A percentile compares a stretch with the other conserved stretches of the same genome.
Evolutionary conservation across 306 rosid genomes (phyloP).

Genomic region (Acacia confusa): DNA sequence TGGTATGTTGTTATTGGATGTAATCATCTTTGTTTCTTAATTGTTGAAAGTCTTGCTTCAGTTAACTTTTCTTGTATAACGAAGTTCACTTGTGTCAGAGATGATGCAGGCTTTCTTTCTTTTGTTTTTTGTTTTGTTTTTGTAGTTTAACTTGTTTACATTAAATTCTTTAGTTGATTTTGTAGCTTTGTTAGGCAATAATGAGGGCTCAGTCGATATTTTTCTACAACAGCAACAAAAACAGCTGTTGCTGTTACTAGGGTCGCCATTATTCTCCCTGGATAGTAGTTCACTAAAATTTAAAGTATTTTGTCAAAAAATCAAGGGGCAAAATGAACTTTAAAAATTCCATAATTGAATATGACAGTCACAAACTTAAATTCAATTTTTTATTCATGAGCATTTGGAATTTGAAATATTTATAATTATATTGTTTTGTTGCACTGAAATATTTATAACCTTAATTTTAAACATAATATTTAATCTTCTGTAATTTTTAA

Average conservation of each 20-base stretch:
- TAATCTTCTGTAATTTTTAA: constrained; percentile 12
- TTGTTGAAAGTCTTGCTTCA: background rate
- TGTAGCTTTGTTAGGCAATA: background rate
- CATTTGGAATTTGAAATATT: background rate
- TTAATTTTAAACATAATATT: background rate
- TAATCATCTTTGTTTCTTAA: background rate
- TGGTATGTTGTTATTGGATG: constrained; percentile 64
- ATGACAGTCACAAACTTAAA: constrained; percentile 11
- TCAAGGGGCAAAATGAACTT: background rate
- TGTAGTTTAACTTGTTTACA: background rate
- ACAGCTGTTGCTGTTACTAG: background rate
- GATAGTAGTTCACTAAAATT: constrained; percentile 5
- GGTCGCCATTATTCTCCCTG: constrained; percentile 12
- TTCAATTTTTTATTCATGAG: background rate
- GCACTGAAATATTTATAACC: constrained; percentile 15
- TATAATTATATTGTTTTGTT: background rate
- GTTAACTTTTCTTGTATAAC: background rate
- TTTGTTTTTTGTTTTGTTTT: no score
- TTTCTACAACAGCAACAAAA: constrained; percentile 9
- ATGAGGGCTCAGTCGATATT: background rate
- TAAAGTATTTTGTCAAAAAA: background rate
- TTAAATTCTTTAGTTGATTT: background rate
- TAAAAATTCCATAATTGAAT: constrained; percentile 1
- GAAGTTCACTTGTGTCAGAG: background rate
- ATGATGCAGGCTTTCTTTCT: background rate